A percentile compares a stretch with the other conserved stretches of the same genome.
Evolutionary conservation across 2,329 filamentous ascomycete species (phyloP).

Genomic region (Plectosphaerella sp.): DNA sequence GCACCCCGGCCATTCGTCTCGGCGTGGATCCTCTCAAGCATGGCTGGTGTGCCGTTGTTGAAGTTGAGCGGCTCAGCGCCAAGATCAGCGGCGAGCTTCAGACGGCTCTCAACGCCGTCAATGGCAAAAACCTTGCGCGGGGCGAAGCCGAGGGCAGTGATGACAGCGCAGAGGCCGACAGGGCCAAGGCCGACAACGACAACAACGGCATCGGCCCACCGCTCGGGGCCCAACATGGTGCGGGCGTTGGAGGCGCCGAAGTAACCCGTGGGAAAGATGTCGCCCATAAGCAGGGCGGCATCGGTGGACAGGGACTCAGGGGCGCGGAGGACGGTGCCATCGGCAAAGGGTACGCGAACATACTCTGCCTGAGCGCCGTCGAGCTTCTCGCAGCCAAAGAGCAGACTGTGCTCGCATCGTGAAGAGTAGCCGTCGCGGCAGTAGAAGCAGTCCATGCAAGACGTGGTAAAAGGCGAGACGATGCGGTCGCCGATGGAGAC

Average conservation of each 20-base stretch:
- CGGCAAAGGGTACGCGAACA: constrained; percentile 75
- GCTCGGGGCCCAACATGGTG: constrained; percentile 49
- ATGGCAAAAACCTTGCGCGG: constrained; percentile 75
- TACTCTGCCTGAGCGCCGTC: constrained; percentile 82
- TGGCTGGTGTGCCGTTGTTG: constrained; percentile 48
- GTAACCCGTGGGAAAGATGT: constrained; percentile 86
- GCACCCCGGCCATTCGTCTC: constrained; percentile 77
- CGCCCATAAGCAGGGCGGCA: constrained; percentile 80
- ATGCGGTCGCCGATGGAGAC: constrained; percentile 72
- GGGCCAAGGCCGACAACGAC: constrained; percentile 83
- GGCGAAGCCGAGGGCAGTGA: constrained; percentile 70
- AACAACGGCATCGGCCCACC: constrained; percentile 63
- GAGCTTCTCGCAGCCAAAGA: constrained; percentile 66
- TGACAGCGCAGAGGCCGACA: constrained; percentile 78
- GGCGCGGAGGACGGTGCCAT: constrained; percentile 74
- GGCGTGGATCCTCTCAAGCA: constrained; percentile 67
- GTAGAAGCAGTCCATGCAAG: constrained; percentile 79
- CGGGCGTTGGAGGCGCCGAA: constrained; percentile 80
- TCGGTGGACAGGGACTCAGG: constrained; percentile 64
- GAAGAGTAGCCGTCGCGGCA: constrained; percentile 74
- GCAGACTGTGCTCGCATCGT: constrained; percentile 63
- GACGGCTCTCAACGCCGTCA: constrained; percentile 69
- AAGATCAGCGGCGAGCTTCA: constrained; percentile 67
- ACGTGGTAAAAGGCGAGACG: constrained; percentile 78
- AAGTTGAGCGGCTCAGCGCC: constrained; percentile 32